phyloP scores from a whole-genome alignment of 2,329 filamentous ascomycete species.

The Clonostachys sp. region DNA sequence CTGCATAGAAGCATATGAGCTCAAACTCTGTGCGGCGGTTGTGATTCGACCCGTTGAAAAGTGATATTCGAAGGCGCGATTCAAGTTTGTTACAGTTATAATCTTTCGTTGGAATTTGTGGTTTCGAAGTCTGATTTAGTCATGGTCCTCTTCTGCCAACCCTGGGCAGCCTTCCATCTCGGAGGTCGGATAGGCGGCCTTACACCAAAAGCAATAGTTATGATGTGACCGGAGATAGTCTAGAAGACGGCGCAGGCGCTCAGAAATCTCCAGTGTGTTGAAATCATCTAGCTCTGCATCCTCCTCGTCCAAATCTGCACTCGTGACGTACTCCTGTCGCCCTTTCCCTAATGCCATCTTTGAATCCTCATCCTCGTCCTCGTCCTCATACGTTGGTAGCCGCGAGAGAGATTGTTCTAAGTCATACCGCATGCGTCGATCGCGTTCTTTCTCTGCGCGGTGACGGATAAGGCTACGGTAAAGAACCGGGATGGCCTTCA shows the following conservation, averaged over 20 bases:
- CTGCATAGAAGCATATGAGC: no score
- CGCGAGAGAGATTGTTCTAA: conserved; percentile 59
- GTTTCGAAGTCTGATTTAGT: conserved; percentile 20
- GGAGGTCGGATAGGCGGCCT: conserved; percentile 69
- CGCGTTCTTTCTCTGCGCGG: conserved; percentile 65
- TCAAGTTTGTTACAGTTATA: neutral
- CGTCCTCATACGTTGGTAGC: conserved; percentile 63
- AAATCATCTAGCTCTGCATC: conserved; percentile 82
- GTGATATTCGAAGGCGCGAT: neutral
- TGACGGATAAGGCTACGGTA: conserved; percentile 72
- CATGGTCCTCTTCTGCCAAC: conserved; percentile 76
- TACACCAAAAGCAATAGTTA: conserved; percentile 96
- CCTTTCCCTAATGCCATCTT: conserved; percentile 61
- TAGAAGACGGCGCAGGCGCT: conserved; percentile 65
- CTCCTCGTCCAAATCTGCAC: conserved; percentile 71
- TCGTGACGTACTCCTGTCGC: conserved; percentile 48
- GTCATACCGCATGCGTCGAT: conserved; percentile 60
- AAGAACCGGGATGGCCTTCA: conserved; percentile 69
- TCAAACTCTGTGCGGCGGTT: no score
- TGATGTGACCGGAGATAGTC: conserved; percentile 65
- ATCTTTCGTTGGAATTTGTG: neutral
- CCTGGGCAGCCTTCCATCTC: conserved; percentile 88
- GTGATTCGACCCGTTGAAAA: neutral
- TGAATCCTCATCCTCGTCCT: conserved; percentile 71
- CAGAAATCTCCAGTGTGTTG: conserved; percentile 59